These are phyloP conservation scores for Ambrosia artemisiifolia DNA, from an alignment of 129 eudicot species.

Conservation along the genomic window DNA sequence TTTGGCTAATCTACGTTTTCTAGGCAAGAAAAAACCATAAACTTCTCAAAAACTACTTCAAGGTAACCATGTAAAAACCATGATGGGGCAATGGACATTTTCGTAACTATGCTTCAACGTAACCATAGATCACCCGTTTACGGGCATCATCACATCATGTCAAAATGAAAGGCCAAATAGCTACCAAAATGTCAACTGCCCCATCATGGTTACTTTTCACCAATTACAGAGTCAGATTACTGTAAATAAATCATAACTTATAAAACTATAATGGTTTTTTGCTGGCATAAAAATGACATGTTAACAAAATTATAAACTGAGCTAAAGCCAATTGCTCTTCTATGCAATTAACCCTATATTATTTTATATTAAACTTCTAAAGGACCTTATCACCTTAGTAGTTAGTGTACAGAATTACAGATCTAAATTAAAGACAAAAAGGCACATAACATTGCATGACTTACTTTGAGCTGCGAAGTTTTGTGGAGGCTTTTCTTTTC, in stretches of 20 bases:
- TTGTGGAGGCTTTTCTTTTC: conserved; percentile 66
- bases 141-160: neutral
- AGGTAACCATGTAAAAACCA: no score
- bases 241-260: neutral
- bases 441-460: conserved; percentile 18
- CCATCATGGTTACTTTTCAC: neutral
- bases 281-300: neutral
- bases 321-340: neutral
- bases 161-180: neutral
- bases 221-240: neutral
- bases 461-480: conserved; percentile 57
- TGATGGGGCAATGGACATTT: no score
- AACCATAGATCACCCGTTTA: neutral
- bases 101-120: neutral
- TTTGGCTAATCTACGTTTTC: neutral
- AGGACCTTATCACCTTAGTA: neutral
- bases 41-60: neutral
- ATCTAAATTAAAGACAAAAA: neutral
- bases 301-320: neutral
- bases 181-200: neutral
- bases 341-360: neutral
- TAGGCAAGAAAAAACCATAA: neutral
- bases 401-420: neutral
- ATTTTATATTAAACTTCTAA: neutral
- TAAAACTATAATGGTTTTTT: neutral